phyloP scores from a whole-genome alignment of 208 protist species.

The Novymonas esmeraldas region DNA sequence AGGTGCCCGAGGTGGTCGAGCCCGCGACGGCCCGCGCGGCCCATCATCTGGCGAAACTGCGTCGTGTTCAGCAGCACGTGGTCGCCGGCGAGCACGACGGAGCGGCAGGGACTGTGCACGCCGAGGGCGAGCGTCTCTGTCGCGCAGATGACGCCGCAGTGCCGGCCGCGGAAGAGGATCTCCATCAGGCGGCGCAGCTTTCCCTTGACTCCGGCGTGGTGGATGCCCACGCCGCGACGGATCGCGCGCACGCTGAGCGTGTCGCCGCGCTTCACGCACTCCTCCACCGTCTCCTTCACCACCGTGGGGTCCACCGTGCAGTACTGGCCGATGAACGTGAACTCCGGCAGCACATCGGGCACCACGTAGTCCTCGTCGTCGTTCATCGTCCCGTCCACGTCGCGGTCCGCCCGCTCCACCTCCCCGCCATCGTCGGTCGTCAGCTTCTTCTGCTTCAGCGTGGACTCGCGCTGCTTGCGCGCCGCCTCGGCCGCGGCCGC shows the following conservation, averaged over 20 bases:
- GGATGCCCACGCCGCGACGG: slow-evolving; percentile 89
- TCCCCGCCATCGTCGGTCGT: slow-evolving; percentile 77
- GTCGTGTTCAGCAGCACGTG: slow-evolving; percentile 92
- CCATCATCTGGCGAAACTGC: slow-evolving; percentile 96
- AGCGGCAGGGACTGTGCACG: slow-evolving; percentile 96
- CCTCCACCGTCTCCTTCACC: slow-evolving; percentile 51
- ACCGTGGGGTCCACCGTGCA: slow-evolving; percentile 48
- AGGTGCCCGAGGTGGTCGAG: slow-evolving; percentile 94
- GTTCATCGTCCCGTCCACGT: slow-evolving; percentile 44
- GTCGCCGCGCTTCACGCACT: slow-evolving; percentile 76
- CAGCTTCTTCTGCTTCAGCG: slow-evolving; percentile 76
- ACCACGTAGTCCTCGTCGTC: slow-evolving; percentile 67
- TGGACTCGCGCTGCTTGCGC: slow-evolving; percentile 73
- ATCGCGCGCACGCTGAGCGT: slow-evolving; percentile 74
- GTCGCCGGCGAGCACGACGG: slow-evolving; percentile 94
- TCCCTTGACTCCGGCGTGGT: slow-evolving; percentile 91
- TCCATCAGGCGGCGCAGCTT: slow-evolving; percentile 92
- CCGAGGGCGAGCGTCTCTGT: slow-evolving; percentile 96
- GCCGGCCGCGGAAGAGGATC: slow-evolving; percentile 89
- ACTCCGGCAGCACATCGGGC: slow-evolving; percentile 87
- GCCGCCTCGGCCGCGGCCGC: slow-evolving; percentile 59
- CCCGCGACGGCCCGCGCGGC: slow-evolving; percentile 95
- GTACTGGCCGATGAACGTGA: slow-evolving; percentile 81
- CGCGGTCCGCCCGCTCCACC: slow-evolving; percentile 53
- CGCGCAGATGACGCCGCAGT: slow-evolving; percentile 93